A percentile compares a stretch with the other conserved stretches of the same genome.
phyloP scores from a whole-genome alignment of 768 basidiomycete species.

The Boletus huronensis region DNA sequence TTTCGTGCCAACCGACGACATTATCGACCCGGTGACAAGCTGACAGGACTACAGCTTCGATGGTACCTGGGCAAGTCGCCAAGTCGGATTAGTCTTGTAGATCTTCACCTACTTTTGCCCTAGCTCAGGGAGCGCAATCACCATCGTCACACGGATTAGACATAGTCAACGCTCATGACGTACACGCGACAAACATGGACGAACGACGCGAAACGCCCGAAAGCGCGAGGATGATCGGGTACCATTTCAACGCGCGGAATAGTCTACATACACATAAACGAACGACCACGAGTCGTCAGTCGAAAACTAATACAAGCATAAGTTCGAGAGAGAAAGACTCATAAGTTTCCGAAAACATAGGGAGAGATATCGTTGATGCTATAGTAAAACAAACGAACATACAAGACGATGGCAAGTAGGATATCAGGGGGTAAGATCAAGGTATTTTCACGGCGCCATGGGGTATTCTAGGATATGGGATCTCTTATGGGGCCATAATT shows the following conservation, averaged over 20 bases:
- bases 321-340: not conserved
- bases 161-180: too few relatives aligned
- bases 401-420: not conserved
- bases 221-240: not conserved
- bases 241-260: not conserved
- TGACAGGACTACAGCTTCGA: too few relatives aligned
- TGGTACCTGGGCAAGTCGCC: too few relatives aligned
- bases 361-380: slow-evolving; percentile 6
- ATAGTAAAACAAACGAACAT: slow-evolving; percentile 7
- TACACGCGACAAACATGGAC: not conserved
- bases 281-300: not conserved
- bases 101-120: too few relatives aligned
- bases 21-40: too few relatives aligned
- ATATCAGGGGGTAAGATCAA: slow-evolving; percentile 13
- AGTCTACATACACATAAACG: not conserved
- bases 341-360: not conserved
- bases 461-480: slow-evolving; percentile 2
- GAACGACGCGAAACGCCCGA: too few relatives aligned
- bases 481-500: slow-evolving; percentile 24
- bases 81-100: too few relatives aligned
- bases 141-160: too few relatives aligned
- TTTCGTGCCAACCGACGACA: too few relatives aligned
- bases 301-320: slow-evolving; percentile 8
- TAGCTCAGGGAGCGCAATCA: too few relatives aligned
- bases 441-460: too few relatives aligned